Conservation (phyloP, 306 rosid species). For the Pyrus communis region DNA sequence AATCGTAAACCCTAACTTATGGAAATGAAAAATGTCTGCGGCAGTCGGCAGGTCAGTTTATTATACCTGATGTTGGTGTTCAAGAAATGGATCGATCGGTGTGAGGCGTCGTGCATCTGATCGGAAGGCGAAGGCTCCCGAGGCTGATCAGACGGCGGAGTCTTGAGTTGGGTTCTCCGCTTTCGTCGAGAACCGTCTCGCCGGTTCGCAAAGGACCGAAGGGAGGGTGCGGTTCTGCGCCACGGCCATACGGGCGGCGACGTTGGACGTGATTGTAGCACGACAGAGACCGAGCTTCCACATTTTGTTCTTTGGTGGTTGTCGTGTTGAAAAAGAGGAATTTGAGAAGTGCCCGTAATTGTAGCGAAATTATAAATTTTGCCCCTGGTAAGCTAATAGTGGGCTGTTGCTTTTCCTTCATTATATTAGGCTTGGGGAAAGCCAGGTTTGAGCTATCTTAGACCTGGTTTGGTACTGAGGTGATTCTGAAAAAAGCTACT, state of each 20-base stretch:
- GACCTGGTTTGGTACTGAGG: too few species aligned
- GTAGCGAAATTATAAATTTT: not conserved
- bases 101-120: conserved; percentile 14
- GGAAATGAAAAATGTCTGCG: not conserved
- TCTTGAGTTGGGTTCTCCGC: conserved; percentile 29
- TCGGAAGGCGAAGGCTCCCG: not conserved
- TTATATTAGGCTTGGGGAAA: too few species aligned
- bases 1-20: not conserved
- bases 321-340: not conserved
- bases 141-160: not conserved
- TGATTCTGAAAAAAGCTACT: too few species aligned
- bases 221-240: too few species aligned
- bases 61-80: conserved; percentile 29
- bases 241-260: not conserved
- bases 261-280: conserved; percentile 37
- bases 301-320: conserved; percentile 20
- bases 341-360: not conserved
- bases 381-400: not conserved
- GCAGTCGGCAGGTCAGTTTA: not conserved
- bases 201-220: not conserved
- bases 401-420: not conserved
- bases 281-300: conserved; percentile 42
- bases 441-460: too few species aligned
- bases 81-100: conserved; percentile 17
- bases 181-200: conserved; percentile 50